These are phyloP conservation scores for Eucalyptus microcorys DNA, from an alignment of 345 rosid genomes.

Conservation along the genomic window DNA sequence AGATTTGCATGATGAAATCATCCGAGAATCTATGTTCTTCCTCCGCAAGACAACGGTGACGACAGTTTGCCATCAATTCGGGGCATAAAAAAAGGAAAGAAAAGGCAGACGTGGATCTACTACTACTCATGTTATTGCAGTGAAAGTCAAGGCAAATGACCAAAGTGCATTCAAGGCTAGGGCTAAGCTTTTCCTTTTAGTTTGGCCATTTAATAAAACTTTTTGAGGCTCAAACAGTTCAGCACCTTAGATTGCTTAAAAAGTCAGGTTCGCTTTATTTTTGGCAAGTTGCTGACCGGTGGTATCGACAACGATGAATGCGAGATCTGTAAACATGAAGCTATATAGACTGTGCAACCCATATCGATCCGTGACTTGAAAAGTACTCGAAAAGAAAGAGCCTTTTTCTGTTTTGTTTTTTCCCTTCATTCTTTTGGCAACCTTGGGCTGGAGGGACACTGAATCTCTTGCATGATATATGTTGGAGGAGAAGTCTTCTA, in stretches of 20 bases:
- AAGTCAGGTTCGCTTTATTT: not conserved
- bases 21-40: slow-evolving; percentile 52
- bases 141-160: not conserved
- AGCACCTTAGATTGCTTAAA: not conserved
- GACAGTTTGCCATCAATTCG: not conserved
- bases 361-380: not conserved
- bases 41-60: slow-evolving; percentile 20
- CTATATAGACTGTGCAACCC: not conserved
- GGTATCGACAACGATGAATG: not conserved
- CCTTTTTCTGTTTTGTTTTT: not conserved
- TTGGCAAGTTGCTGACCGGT: not conserved
- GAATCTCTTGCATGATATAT: not conserved
- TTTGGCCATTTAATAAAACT: not conserved
- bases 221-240: not conserved
- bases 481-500: not conserved
- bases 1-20: slow-evolving; percentile 58
- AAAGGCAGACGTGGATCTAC: not conserved
- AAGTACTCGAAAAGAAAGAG: not conserved
- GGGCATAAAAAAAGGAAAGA: not conserved
- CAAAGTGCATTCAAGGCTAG: not conserved
- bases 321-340: not conserved
- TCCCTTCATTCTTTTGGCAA: not conserved
- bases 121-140: not conserved
- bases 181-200: not conserved
- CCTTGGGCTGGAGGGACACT: not conserved